Evolutionary conservation across 805 yeast species (phyloP), one percentile per base, ranked within the genome.

Genomic region (Lipomyces yamanashiensis): DNA sequence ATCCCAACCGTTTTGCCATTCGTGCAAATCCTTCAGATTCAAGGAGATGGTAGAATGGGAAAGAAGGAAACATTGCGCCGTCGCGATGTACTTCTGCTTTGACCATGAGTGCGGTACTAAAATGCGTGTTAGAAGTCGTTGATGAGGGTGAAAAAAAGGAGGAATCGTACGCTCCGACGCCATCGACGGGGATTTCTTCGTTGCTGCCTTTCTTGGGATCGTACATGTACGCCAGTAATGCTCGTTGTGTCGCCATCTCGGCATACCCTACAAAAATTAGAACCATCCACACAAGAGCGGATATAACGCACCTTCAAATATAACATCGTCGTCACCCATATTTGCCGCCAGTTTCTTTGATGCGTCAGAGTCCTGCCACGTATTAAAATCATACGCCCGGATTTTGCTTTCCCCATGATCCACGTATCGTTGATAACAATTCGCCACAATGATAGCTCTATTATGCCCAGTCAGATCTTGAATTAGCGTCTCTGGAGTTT

Each of bases 61-160:
- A 95, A 55, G 96, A 89, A n/a, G 99, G 99, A 85, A 95, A 95
- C 98, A 95, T 93, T 60, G 98, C 98, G 58, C 99, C 99, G 76
- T 95, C 99, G 75, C 99, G 84, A 77, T 95, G 99, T 59, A 95
- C 99, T 71, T 92, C 98, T 9, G 98, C 96, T 74, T 93, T 91
- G 41, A 95, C 99, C 78, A 95, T 75, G 37, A 96, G 87, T 49
- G 98, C 96, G 23, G 98, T 96, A 67, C 98, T 62, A 36, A 2
- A 17, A 41, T n/a, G 21, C 1, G 21, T n/a, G 54, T 21, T 12
- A 34, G 51, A 37, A 17, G 17, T 7, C 10, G 12, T 17, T 8
- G 34, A 10, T 9, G 21, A n/a, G 12, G 15, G 15, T 28, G 28
- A 7, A 17, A 2, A 59, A 15, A 21, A 36, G 37, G 48, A 28